Conservation (phyloP, 805 yeast genomes). For the Pichia eremophila region DNA sequence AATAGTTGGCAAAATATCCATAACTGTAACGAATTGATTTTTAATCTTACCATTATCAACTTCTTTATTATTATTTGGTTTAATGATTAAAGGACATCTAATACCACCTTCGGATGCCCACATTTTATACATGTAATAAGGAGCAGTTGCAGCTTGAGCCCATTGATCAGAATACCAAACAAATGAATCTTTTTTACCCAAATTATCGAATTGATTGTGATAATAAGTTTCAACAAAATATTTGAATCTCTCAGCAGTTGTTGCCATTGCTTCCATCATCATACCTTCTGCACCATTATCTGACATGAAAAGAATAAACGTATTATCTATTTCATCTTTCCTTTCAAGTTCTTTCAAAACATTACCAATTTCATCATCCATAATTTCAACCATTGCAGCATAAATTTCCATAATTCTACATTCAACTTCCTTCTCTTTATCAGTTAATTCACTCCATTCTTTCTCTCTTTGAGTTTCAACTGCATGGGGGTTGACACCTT, state of each 20-base stretch:
- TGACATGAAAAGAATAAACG: slow-evolving; percentile 49
- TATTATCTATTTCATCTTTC: slow-evolving; percentile 41
- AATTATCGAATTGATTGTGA: slow-evolving; percentile 36
- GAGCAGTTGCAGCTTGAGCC: slow-evolving; percentile 59
- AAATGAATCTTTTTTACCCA: slow-evolving; percentile 40
- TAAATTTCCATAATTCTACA: slow-evolving; percentile 43
- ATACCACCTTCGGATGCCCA: slow-evolving; percentile 57
- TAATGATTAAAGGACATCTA: slow-evolving; percentile 44
- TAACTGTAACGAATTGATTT: slow-evolving; percentile 42
- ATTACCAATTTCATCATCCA: slow-evolving; percentile 45
- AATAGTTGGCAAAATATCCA: slow-evolving; percentile 52
- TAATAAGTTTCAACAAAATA: slow-evolving; percentile 27
- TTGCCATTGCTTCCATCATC: slow-evolving; percentile 47
- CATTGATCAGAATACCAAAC: slow-evolving; percentile 47
- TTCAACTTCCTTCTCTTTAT: slow-evolving; percentile 29
- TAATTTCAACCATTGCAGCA: slow-evolving; percentile 55
- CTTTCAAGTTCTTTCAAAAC: slow-evolving; percentile 33
- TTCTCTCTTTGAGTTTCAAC: slow-evolving; percentile 33
- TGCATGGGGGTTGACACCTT: slow-evolving; percentile 35
- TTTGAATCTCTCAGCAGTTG: slow-evolving; percentile 22
- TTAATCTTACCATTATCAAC: slow-evolving; percentile 23
- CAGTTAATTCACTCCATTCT: slow-evolving; percentile 35
- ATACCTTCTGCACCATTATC: slow-evolving; percentile 62
- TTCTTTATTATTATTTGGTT: slow-evolving; percentile 27
- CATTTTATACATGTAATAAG: slow-evolving; percentile 43